Conservation (phyloP, 1,284 basidiomycete genomes). For the Leccinum pachyderme region DNA sequence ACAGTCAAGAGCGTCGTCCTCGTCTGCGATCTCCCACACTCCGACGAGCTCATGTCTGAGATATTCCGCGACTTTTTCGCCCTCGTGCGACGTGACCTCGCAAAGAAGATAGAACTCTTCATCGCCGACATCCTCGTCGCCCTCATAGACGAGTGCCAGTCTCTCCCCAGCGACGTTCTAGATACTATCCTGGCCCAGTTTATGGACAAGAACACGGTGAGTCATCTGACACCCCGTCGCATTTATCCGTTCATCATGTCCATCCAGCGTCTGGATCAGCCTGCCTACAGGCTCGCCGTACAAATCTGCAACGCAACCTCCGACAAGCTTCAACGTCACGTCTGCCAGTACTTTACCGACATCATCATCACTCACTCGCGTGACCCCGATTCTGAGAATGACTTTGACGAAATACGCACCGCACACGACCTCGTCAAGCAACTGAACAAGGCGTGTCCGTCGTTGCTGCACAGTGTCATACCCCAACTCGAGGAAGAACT, state of each 20-base stretch:
- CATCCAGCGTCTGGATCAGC: slow-evolving; percentile 65
- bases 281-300: slow-evolving; percentile 83
- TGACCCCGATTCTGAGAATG: slow-evolving; percentile 57
- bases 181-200: slow-evolving; percentile 87
- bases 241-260: slow-evolving; percentile 1
- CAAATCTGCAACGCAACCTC: slow-evolving; percentile 83
- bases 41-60: slow-evolving; percentile 82
- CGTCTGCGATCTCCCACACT: slow-evolving; percentile 85
- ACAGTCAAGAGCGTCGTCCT: slow-evolving; percentile 94
- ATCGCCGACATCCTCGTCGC: slow-evolving; percentile 88
- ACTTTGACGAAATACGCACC: slow-evolving; percentile 64
- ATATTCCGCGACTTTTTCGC: slow-evolving; percentile 85
- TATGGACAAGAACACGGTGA: slow-evolving; percentile 67
- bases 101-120: slow-evolving; percentile 87
- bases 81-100: slow-evolving; percentile 77
- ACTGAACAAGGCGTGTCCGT: slow-evolving; percentile 79
- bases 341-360: slow-evolving; percentile 90
- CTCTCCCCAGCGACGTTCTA: slow-evolving; percentile 76
- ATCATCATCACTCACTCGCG: slow-evolving; percentile 67
- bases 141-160: slow-evolving; percentile 82
- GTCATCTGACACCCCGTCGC: slow-evolving; percentile 18
- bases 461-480: slow-evolving; percentile 84
- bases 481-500: slow-evolving; percentile 94
- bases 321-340: slow-evolving; percentile 86
- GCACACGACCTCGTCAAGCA: slow-evolving; percentile 87